Percentiles rank a stretch among this genome's conserved stretches.
Conservation (phyloP, 176 grass and related monocot genomes). For the Avena insularis region DNA sequence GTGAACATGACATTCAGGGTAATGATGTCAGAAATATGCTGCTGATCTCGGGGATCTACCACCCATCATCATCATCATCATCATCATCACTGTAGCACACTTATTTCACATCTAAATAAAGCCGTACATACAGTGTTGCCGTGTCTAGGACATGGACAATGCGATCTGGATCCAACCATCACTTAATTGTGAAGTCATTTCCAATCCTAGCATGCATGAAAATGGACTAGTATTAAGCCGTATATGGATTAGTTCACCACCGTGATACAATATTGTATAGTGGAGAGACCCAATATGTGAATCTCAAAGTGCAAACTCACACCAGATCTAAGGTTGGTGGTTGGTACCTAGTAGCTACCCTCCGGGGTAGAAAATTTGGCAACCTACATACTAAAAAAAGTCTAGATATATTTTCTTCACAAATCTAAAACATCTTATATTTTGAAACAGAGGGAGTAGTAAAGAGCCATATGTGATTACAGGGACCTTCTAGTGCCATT, state of each 20-base stretch:
- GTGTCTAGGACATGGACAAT: background rate
- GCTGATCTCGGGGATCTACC: background rate
- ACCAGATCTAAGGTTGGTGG: background rate
- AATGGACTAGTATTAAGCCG: background rate
- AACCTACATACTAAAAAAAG: too few species aligned
- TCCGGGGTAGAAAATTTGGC: background rate
- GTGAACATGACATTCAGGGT: background rate
- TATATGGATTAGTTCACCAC: background rate
- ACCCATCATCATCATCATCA: background rate
- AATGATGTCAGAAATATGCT: constrained; percentile 1
- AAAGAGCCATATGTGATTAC: constrained; percentile 6
- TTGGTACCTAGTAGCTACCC: background rate
- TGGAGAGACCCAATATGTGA: background rate
- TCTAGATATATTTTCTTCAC: too few species aligned
- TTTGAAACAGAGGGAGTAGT: background rate
- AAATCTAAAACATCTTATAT: too few species aligned
- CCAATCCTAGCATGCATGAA: background rate
- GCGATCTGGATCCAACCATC: background rate
- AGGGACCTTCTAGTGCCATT: background rate
- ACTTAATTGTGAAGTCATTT: background rate
- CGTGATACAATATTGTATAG: background rate
- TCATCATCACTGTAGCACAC: background rate
- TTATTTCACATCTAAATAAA: background rate
- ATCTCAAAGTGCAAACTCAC: background rate
- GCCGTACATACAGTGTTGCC: background rate